Conservation (phyloP, 306 rosid genomes). For the Astragalus membranaceus region DNA sequence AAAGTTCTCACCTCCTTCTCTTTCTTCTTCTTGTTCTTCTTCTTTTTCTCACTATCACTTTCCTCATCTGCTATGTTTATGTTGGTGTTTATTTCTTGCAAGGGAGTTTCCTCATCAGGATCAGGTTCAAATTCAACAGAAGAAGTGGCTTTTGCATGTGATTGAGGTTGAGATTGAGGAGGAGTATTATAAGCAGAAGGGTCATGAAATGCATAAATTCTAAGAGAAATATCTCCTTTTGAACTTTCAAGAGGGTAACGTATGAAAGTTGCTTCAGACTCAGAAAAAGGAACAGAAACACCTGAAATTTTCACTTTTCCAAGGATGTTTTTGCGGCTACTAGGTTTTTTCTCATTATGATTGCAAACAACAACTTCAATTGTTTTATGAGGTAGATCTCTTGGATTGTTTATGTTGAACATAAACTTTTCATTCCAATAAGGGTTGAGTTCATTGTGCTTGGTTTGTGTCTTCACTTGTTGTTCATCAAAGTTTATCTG, state of each 20-base stretch:
- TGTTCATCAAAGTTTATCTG: constrained; percentile 59
- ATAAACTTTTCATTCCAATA: constrained; percentile 65
- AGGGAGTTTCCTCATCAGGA: constrained; percentile 34
- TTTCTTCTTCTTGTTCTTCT: constrained; percentile 47
- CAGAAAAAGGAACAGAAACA: constrained; percentile 49
- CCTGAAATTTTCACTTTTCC: constrained; percentile 77
- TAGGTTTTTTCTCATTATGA: constrained; percentile 34
- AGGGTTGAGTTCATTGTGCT: constrained; percentile 63
- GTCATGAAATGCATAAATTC: constrained; percentile 36
- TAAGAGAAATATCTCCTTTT: constrained; percentile 71
- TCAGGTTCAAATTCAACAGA: not conserved
- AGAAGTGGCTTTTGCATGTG: constrained; percentile 12
- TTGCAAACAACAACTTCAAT: constrained; percentile 52
- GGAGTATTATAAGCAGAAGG: too few species aligned
- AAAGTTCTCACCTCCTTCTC: constrained; percentile 67
- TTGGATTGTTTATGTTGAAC: constrained; percentile 42
- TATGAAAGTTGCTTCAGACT: constrained; percentile 46
- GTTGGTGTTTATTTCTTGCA: constrained; percentile 62
- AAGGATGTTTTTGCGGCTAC: constrained; percentile 50
- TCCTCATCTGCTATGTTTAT: constrained; percentile 39
- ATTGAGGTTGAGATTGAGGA: constrained; percentile 18
- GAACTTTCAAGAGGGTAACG: constrained; percentile 89
- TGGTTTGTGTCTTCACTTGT: constrained; percentile 52
- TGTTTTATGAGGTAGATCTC: constrained; percentile 47
- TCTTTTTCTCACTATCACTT: constrained; percentile 20